Evolutionary conservation across 1,284 basidiomycete species (phyloP).

Genomic region (Cutaneotrichosporon sp.): DNA sequence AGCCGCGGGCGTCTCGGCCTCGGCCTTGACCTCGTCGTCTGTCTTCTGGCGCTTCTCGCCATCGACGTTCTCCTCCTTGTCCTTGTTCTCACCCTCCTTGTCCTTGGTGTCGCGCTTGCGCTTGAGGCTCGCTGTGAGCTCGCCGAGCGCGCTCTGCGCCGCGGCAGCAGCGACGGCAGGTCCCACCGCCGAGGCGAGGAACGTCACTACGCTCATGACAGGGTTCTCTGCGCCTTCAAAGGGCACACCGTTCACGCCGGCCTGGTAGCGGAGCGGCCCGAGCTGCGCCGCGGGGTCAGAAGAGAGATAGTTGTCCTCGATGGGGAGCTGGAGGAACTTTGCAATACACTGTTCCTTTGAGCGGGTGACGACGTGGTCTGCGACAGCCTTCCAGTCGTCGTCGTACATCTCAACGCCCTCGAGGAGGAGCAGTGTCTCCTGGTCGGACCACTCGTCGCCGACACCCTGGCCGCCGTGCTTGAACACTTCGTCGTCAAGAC

Average conservation of each 20-base stretch:
- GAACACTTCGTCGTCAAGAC: conserved; percentile 61
- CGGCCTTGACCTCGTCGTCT: conserved; percentile 15
- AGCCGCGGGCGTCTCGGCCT: conserved; percentile 5
- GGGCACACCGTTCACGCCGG: conserved; percentile 58
- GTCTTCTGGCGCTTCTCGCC: conserved; percentile 21
- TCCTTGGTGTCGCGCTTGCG: conserved; percentile 51
- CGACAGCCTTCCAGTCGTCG: conserved; percentile 90
- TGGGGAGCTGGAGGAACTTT: conserved; percentile 92
- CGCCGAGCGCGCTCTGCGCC: conserved; percentile 78
- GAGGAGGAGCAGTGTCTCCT: conserved; percentile 79
- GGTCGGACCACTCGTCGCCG: conserved; percentile 77
- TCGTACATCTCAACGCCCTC: conserved; percentile 98
- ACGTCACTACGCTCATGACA: conserved; percentile 96
- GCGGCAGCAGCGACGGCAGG: conserved; percentile 89
- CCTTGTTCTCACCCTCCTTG: conserved; percentile 18
- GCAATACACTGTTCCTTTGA: conserved; percentile 91
- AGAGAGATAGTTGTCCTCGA: conserved; percentile 80
- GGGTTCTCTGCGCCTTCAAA: conserved; percentile 96
- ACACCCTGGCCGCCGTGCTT: conserved; percentile 52
- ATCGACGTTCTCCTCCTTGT: conserved; percentile 10
- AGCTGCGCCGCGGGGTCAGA: conserved; percentile 51
- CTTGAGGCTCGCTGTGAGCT: conserved; percentile 59
- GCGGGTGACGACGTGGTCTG: conserved; percentile 86
- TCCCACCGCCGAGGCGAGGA: conserved; percentile 85
- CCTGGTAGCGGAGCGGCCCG: conserved; percentile 67